Base-by-base conservation (phyloP, 2,329 filamentous ascomycete species). In the Ascochyta viciae-villosae region DNA sequence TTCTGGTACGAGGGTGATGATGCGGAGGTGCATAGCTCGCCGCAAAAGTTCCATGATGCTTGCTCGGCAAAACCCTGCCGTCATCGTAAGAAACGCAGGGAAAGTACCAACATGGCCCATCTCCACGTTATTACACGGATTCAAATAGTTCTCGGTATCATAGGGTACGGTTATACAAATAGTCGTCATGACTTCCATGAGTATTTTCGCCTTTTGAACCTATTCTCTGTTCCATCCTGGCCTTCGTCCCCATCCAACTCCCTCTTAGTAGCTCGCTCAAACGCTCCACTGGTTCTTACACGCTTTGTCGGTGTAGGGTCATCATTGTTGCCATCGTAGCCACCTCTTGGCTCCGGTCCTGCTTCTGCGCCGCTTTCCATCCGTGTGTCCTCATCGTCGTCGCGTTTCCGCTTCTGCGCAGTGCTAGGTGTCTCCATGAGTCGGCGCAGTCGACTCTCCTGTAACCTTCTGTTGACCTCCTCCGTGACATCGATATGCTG, bases 401-500 rank as follows among this genome's bases (percentile, higher is more conserved):
- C 58, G 45, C 63, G 68, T 57, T 74, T 74, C 37, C 72, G 67
- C 54, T 74, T 74, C 44, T 72, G 68, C n/a, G 71, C 62, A 13
- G 70, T 74, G 35, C 65, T 68, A 5, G 70, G 71, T 31, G 67
- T 64, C 29, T 70, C 68, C 68, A 72, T 72, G 33, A 73, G 55
- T 33, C 70, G 65, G 15, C 68, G 65, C 45, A 74, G 42, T 29
- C 71, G 63, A 41, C 62, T 71, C 44, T 72, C 69, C 22, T 63
- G 67, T 31, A 74, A 50, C 4, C 72, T 58, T 19, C 65, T 59
- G 22, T 72, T 70, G 27, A 74, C 72, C 52, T 74, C 72, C 22
- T 71, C 70, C 37, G 69, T 72, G 33, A 74, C 62, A 46, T 74
- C 70, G 24, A 73, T 59, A 37, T 70, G 68, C 38, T 67, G 57